These are phyloP conservation scores for Ophiostoma himal-ulmi DNA, from an alignment of 2,329 filamentous ascomycete genomes.

Conservation along the genomic window DNA sequence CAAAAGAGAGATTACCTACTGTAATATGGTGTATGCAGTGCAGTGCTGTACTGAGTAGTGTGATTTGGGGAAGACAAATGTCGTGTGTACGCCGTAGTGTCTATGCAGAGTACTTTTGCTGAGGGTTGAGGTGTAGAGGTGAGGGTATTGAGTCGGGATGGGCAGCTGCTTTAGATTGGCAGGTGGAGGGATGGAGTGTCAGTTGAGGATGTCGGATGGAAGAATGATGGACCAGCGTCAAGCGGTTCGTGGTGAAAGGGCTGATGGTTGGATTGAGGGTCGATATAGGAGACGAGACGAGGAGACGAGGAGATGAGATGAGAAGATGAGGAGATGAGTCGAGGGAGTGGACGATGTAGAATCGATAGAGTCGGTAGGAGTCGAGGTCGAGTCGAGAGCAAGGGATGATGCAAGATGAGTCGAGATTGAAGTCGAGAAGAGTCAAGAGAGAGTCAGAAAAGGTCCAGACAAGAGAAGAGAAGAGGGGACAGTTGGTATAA, in stretches of 20 bases:
- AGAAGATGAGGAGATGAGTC: neutral
- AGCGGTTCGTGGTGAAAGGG: neutral
- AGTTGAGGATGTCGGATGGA: neutral
- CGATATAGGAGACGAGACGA: neutral
- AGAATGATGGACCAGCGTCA: neutral
- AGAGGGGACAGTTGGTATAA: neutral
- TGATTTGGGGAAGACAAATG: neutral
- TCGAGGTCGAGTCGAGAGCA: neutral
- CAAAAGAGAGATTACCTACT: constrained; percentile 1
- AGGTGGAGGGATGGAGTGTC: neutral
- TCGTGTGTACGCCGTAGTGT: neutral
- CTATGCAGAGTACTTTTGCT: neutral
- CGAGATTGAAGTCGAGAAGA: neutral
- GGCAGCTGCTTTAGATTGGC: neutral
- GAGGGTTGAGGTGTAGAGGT: neutral
- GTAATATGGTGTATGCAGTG: neutral
- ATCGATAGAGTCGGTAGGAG: neutral
- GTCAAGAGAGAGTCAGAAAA: neutral
- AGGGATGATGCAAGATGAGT: neutral
- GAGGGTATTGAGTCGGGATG: neutral
- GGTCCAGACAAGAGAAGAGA: neutral
- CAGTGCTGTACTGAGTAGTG: neutral
- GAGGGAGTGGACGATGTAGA: neutral
- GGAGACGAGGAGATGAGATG: neutral
- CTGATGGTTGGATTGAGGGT: neutral